These are phyloP conservation scores for Speleostelium caveatum DNA, from an alignment of 78 protist genomes.

Conservation along the genomic window DNA sequence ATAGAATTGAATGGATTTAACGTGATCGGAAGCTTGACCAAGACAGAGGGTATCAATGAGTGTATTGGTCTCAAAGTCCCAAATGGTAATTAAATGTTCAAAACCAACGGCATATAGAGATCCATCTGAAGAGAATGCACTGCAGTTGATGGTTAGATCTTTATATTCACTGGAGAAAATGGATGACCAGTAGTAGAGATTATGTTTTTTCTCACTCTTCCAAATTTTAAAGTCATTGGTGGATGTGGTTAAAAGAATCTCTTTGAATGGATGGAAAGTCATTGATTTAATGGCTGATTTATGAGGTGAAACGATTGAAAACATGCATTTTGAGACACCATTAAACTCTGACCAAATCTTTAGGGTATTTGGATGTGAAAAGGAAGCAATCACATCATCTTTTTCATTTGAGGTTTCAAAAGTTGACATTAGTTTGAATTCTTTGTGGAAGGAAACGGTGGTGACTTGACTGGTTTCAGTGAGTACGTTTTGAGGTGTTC, in stretches of 20 bases:
- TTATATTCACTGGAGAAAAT: constrained; percentile 1
- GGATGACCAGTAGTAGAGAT: constrained; percentile 26
- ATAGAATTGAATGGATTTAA: not conserved
- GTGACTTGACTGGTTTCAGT: constrained; percentile 1
- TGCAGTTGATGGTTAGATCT: not conserved
- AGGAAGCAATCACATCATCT: not conserved
- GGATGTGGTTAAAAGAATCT: constrained; percentile 6
- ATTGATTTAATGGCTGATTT: not conserved
- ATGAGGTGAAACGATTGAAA: constrained; percentile 42
- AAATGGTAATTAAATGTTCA: constrained; percentile 16
- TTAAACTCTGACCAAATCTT: constrained; percentile 32
- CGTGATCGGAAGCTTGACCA: not conserved
- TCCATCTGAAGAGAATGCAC: constrained; percentile 48
- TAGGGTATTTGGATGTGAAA: not conserved
- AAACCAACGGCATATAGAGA: constrained; percentile 9
- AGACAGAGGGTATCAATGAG: not conserved
- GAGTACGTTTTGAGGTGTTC: not conserved
- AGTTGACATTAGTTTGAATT: not conserved
- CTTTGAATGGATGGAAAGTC: constrained; percentile 46
- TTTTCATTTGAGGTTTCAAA: constrained; percentile 5
- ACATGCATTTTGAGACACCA: not conserved
- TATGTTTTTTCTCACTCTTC: not conserved
- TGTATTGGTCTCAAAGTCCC: not conserved
- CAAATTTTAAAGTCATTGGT: constrained; percentile 38
- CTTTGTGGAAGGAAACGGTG: constrained; percentile 17